Conservation (phyloP, 148 eudicot genomes). For the Cornus suecica region DNA sequence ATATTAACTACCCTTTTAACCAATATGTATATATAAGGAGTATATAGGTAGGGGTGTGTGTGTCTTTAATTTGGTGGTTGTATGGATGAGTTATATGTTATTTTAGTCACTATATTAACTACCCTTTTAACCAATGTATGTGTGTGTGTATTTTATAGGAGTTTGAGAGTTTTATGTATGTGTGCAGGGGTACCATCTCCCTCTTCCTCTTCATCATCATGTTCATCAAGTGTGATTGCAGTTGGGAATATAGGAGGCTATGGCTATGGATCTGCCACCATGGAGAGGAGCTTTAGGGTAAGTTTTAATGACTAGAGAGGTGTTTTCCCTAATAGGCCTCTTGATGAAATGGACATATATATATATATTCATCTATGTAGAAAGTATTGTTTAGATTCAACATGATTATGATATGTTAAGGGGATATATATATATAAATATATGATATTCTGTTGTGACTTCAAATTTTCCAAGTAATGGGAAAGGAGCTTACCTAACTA, state of each 20-base stretch:
- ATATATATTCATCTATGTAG: no score
- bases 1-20: no score
- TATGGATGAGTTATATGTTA: no score
- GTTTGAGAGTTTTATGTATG: slow-evolving; percentile 2
- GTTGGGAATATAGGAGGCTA: slow-evolving; percentile 55
- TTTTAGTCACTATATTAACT: no score
- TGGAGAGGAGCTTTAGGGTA: slow-evolving; percentile 84
- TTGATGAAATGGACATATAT: neutral
- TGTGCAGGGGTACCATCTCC: slow-evolving; percentile 37
- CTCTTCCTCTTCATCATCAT: slow-evolving; percentile 24
- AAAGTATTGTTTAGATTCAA: no score
- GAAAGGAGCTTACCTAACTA: neutral
- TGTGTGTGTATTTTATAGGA: no score
- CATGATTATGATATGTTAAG: no score
- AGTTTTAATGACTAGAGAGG: slow-evolving; percentile 5
- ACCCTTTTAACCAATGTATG: no score
- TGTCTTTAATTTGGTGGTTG: no score
- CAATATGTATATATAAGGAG: no score
- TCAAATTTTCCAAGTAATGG: neutral
- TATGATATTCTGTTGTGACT: neutral
- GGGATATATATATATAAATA: neutral
- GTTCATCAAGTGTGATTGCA: slow-evolving; percentile 30
- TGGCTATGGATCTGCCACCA: slow-evolving; percentile 73
- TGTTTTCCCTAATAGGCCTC: neutral
- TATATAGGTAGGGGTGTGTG: no score